Evolutionary conservation across 495 filamentous ascomycete species (phyloP), one percentile per base, ranked within the genome.

Genomic region (Hypoxylon subgilvum): DNA sequence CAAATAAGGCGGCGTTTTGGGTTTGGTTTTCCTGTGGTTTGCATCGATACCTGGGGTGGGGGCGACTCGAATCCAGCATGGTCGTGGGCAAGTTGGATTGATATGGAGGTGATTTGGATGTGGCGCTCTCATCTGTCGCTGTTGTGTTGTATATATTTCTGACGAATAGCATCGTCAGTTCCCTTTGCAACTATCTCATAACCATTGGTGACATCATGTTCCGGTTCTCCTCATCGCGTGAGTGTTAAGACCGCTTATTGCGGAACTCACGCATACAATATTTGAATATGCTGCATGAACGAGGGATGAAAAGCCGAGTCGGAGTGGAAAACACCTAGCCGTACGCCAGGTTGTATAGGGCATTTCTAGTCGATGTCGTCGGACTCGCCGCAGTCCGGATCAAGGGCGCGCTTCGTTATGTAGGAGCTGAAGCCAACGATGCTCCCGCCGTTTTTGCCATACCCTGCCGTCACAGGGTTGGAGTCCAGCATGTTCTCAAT

Each of bases 371-470:
- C 1, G 2, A 28, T 14, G 4, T 43, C n/a, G n/a, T 36, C 31
- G 23, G 18, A 18, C 4, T 13, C 28, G 1, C 12, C 10, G 21
- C 10, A 6, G 17, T 51, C 17, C 2, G 52, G 48, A 32, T 63
- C 42, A 14, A 66, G 42, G 1, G 63, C 63, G 5, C 10, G 34
- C 18, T 19, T 49, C 19, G 63, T 66, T 9, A 66, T 17, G 31
- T 57, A 66, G 19, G 39, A 58, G 30, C 52, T 35, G 28, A 66
- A 66, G 14, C 57, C 57, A 8, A 57, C 63, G 18, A 62, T 38
- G 19, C 57, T 59, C 13, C 57, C 57, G 1, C 63, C 51, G 21
- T 52, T 28, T 6, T 27, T 51, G 6, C 52, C 63, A 19, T 66
- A 66, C 9, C 63, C 54, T 7, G 43, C 13, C 10, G 63, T 66